phyloP scores from a whole-genome alignment of 2,329 filamentous ascomycete species.

The Aureobasidium musti region DNA sequence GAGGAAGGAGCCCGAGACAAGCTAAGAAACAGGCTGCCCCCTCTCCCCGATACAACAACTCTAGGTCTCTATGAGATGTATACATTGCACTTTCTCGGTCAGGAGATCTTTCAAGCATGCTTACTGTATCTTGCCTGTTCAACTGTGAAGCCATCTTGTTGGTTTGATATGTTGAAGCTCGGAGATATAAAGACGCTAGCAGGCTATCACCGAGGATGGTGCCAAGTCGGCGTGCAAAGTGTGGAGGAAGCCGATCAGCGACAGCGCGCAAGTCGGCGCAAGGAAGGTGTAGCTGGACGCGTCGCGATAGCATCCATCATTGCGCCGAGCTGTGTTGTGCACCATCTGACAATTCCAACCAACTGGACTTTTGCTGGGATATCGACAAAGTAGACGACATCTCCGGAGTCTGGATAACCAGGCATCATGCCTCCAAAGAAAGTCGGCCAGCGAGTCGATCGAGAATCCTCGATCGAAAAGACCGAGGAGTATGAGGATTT shows the following conservation, averaged over 20 bases:
- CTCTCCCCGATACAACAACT: background rate
- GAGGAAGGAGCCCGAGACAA: background rate
- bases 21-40: too few species aligned
- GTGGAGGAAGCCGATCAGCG: conserved; percentile 5
- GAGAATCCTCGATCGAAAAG: conserved; percentile 52
- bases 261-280: conserved; percentile 8
- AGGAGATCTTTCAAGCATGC: too few species aligned
- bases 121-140: too few species aligned
- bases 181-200: background rate
- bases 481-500: conserved; percentile 74
- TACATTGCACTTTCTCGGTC: too few species aligned
- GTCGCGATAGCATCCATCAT: conserved; percentile 10
- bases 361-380: background rate
- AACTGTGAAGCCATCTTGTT: too few species aligned
- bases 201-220: background rate
- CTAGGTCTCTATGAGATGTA: background rate
- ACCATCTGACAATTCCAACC: background rate
- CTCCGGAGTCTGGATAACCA: background rate
- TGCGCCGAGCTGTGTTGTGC: conserved; percentile 19
- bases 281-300: conserved; percentile 17
- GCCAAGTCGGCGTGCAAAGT: conserved; percentile 3
- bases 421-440: conserved; percentile 34
- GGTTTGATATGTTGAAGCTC: background rate
- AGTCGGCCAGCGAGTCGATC: conserved; percentile 41
- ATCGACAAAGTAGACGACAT: background rate